Base-by-base conservation (phyloP, 805 yeast genomes). In the Lipomyces chichibuensis region DNA sequence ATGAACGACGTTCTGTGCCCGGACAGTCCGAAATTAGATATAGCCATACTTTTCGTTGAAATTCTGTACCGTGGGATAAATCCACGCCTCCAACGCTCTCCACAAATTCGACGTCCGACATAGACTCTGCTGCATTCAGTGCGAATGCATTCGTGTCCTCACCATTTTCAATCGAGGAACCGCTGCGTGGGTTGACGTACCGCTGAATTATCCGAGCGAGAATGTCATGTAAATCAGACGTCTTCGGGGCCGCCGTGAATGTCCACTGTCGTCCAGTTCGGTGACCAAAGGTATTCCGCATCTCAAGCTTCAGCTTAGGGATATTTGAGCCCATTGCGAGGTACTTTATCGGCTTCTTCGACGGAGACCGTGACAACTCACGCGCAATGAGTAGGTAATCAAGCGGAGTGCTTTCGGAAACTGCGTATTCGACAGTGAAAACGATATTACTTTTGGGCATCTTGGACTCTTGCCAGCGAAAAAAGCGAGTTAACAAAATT, bases 371-470 rank as follows among this genome's bases (percentile, higher is more conserved):
- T 9, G 25, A 23, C 52, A 11, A 43, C 8, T 20, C 59, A n/a
- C 59, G 59, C n/a, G 59, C 59, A 11, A 56, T 56, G 49, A 20
- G 5, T 29, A 60, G n/a, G 23, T 53, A 60, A 23, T 57, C 63
- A 27, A 60, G 51, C 23, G 32, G 17, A 9, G 63, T 60, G 33
- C 14, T 5, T 17, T 39, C 23, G 17, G 63, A 53, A 20, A 53
- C 54, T 13, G 58, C 52, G 8, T 43, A 59, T 57, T 57, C 55
- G 23, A 52, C 8, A 3, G 27, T 8, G 14, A 33, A n/a, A 29
- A 23, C 35, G 2, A 14, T 6, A n/a, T 9, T 25, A 27, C 7
- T 23, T 52, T 29, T 52, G 11, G 17, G 17, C 55, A 52, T 29
- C 33, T 11, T 52, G 27, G 33, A 23, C 49, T n/a, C 20, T 43